phyloP scores from a whole-genome alignment of 345 rosid species.

The Laguncularia racemosa region DNA sequence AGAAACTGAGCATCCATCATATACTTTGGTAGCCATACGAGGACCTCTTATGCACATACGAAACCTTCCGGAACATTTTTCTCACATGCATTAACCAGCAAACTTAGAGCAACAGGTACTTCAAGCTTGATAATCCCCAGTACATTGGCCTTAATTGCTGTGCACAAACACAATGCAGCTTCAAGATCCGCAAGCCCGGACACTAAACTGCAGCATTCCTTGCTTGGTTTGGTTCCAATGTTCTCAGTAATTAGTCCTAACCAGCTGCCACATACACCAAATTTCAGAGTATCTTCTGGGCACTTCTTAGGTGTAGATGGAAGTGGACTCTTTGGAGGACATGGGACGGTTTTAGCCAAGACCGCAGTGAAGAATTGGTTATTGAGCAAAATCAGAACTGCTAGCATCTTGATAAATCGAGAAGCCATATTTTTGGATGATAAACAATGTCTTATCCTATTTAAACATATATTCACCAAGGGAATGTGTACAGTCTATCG shows the following conservation, averaged over 20 bases:
- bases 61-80: slow-evolving; percentile 20
- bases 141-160: slow-evolving; percentile 55
- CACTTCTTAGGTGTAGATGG: slow-evolving; percentile 23
- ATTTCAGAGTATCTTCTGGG: slow-evolving; percentile 55
- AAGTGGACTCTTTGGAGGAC: slow-evolving; percentile 12
- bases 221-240: slow-evolving; percentile 60
- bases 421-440: neutral
- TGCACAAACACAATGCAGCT: slow-evolving; percentile 74
- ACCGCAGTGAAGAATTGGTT: slow-evolving; percentile 23
- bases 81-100: slow-evolving; percentile 13
- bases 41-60: slow-evolving; percentile 8
- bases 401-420: neutral
- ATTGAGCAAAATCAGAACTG: slow-evolving; percentile 26
- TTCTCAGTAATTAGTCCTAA: slow-evolving; percentile 56
- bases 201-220: slow-evolving; percentile 60
- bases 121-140: slow-evolving; percentile 34
- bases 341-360: slow-evolving; percentile 16
- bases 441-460: neutral
- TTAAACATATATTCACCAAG: too few species aligned
- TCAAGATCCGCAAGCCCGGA: slow-evolving; percentile 77
- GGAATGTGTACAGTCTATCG: too few species aligned
- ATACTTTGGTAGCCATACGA: neutral
- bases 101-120: slow-evolving; percentile 30
- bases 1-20: too few species aligned
- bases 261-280: slow-evolving; percentile 71